Evolutionary conservation across 2,329 filamentous ascomycete species (phyloP).

Genomic region (Sordariomycetes sp.): DNA sequence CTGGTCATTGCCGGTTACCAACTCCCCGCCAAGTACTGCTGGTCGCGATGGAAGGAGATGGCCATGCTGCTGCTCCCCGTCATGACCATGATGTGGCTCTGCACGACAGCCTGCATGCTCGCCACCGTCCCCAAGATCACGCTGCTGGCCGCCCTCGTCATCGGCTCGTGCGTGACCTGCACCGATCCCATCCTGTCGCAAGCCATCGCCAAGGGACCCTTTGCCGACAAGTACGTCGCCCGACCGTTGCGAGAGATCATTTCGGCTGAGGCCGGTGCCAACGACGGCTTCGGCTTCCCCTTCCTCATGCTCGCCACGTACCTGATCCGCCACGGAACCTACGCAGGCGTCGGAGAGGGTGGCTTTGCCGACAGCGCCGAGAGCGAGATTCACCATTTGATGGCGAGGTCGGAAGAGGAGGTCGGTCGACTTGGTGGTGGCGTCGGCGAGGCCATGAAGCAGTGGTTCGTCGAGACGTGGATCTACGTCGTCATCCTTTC

Average conservation of each 20-base stretch:
- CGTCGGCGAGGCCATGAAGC: slow-evolving; percentile 30
- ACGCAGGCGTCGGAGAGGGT: slow-evolving; percentile 3
- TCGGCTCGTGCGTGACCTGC: slow-evolving; percentile 51
- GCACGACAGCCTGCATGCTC: slow-evolving; percentile 45
- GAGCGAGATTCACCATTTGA: slow-evolving; percentile 3
- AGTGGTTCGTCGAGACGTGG: slow-evolving; percentile 37
- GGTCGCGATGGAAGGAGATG: slow-evolving; percentile 41
- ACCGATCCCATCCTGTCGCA: slow-evolving; percentile 56
- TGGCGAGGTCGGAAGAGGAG: slow-evolving; percentile 15
- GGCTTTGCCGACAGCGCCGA: too few relatives aligned
- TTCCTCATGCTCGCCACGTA: slow-evolving; percentile 51
- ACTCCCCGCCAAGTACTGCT: slow-evolving; percentile 46
- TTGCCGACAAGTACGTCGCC: slow-evolving; percentile 52
- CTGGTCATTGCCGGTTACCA: slow-evolving; percentile 56
- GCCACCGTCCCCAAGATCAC: slow-evolving; percentile 45
- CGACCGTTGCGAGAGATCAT: slow-evolving; percentile 51
- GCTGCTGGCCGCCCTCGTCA: slow-evolving; percentile 45
- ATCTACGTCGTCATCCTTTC: slow-evolving; percentile 35
- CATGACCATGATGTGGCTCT: slow-evolving; percentile 55
- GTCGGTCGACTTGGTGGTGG: slow-evolving; percentile 44
- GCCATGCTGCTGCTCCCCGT: slow-evolving; percentile 45
- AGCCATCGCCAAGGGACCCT: slow-evolving; percentile 46
- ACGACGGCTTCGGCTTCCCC: slow-evolving; percentile 24
- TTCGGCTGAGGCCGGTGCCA: slow-evolving; percentile 26
- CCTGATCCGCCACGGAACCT: slow-evolving; percentile 43